Base-by-base conservation (phyloP, 2,329 filamentous ascomycete genomes). In the Epichloe sp. region DNA sequence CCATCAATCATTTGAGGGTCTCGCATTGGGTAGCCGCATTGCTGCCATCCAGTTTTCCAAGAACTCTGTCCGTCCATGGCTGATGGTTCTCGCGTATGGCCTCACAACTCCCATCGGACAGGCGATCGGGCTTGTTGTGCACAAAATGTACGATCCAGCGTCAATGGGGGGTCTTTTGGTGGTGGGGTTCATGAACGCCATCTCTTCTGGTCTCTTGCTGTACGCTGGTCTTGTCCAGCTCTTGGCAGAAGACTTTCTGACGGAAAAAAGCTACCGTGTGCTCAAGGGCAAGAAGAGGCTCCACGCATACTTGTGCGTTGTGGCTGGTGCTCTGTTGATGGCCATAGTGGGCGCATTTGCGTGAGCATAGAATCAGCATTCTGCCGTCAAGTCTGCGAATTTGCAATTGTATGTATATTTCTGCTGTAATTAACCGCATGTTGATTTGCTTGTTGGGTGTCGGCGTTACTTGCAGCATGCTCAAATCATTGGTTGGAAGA, bases 1-100 rank as follows among this genome's bases (percentile, higher is more conserved):
- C 66, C 87, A 93, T 62, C 86, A 95, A 69, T 88, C 86, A 1
- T 95, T 95, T 57, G 88, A 95, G 69, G 88, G 88, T 2, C 80
- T 95, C 14, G 88, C 88, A 0, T 78, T 95, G 4, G 88, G 88
- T 6, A 86, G 86, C 43, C 85, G 88, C 52, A 95, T 95, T 59
- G 86, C 88, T 0, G 85, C 86, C 10, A 80, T 95, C 31, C 81
- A 85, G 64, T 95, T 96, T 61, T 79, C 86, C 0, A 76, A 77
- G 19, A 76, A 77, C 3, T 91, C 86, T 0, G 69, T 79, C 2
- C 85, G 86, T 46, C 91, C 93, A 0, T 94, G 85, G 85, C 73
- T 88, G 8, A 88, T 89, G 85, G 85, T 86, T 1, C 68, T 89
- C 14, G 83, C 84, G 1, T 89, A 88, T 59, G 85, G 85, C 19